Evolutionary conservation across 371 early-diverging fungal genomes (phyloP).

Genomic region (Fennellomyces sp.): DNA sequence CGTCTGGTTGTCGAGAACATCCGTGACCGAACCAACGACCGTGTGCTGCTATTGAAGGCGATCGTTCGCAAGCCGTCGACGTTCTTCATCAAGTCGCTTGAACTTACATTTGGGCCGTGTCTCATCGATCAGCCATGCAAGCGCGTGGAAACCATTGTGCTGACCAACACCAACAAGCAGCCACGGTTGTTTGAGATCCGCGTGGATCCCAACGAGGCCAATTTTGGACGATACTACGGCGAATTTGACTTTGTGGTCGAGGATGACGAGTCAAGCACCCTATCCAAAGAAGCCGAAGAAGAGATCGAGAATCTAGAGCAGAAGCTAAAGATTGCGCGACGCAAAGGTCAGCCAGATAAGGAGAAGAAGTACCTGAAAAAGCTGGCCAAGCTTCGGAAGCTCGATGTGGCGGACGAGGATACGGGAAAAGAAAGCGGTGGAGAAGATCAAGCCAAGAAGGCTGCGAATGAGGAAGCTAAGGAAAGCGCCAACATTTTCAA

Average conservation of each 20-base stretch:
- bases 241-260: conserved; percentile 76
- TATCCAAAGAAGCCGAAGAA: conserved; percentile 88
- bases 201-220: conserved; percentile 74
- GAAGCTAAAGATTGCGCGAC: conserved; percentile 94
- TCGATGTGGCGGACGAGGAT: conserved; percentile 24
- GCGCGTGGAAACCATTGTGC: conserved; percentile 55
- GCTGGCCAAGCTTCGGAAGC: conserved; percentile 60
- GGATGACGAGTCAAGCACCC: conserved; percentile 61
- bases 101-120: conserved; percentile 81
- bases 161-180: conserved; percentile 84
- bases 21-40: conserved; percentile 84
- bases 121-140: conserved; percentile 52
- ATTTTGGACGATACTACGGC: conserved; percentile 58
- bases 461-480: conserved; percentile 14
- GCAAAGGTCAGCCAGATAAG: conserved; percentile 92
- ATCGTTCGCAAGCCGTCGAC: conserved; percentile 88
- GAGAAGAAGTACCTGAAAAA: conserved; percentile 84
- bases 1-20: conserved; percentile 90
- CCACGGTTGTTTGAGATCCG: conserved; percentile 83
- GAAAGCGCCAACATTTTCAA: conserved; percentile 53
- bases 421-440: conserved; percentile 12
- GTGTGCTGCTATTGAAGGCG: conserved; percentile 86
- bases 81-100: conserved; percentile 79
- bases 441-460: conserved; percentile 1
- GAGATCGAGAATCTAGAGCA: conserved; percentile 95